These are phyloP conservation scores for Tuber calosporum DNA, from an alignment of 495 filamentous ascomycete species.

Conservation along the genomic window DNA sequence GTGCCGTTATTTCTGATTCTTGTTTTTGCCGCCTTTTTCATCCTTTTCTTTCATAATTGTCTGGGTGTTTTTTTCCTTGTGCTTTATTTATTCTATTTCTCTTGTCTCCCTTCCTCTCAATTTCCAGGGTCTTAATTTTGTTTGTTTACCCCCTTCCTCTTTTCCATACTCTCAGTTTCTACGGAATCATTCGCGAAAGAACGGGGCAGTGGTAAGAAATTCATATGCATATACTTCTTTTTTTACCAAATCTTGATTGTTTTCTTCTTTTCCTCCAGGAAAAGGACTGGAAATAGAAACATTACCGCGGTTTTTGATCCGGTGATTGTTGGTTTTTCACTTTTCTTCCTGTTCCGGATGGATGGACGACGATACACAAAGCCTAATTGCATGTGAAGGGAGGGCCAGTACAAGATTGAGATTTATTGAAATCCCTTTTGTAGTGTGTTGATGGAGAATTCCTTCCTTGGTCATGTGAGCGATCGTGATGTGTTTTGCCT, in stretches of 20 bases:
- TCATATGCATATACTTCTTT: neutral
- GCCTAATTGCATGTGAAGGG: neutral
- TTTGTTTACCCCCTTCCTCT: no score
- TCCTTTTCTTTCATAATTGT: neutral
- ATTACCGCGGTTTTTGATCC: neutral
- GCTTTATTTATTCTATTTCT: neutral
- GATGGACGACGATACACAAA: neutral
- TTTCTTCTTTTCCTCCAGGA: neutral
- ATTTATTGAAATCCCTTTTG: neutral
- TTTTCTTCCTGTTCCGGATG: neutral
- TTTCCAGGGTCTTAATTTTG: conserved; percentile 1
- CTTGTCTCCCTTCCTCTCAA: neutral
- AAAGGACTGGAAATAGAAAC: neutral
- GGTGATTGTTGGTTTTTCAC: neutral
- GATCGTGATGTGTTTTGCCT: neutral
- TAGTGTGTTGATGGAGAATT: neutral
- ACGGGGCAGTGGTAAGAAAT: neutral
- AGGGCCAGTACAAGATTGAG: neutral
- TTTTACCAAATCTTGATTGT: neutral
- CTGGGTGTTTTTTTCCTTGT: conserved; percentile 1
- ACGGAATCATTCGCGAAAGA: neutral
- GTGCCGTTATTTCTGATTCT: conserved; percentile 1
- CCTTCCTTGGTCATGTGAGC: neutral
- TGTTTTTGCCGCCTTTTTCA: neutral
- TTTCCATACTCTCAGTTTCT: neutral